A percentile compares a stretch with the other conserved stretches of the same genome.
These are phyloP conservation scores for Saturnispora mendoncae DNA, from an alignment of 805 yeast species.

Conservation along the genomic window DNA sequence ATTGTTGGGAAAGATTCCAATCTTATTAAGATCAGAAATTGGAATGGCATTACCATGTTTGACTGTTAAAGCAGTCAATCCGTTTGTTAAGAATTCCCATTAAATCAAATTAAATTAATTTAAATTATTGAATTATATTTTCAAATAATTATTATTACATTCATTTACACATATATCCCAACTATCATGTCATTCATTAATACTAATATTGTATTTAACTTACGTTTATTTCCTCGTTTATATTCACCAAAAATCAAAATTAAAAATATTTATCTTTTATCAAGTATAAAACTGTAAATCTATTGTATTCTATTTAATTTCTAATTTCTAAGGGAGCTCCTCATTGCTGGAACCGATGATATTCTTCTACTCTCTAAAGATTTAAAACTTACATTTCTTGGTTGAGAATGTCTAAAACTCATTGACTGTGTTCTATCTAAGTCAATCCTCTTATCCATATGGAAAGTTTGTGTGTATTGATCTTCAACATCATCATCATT, in stretches of 20 bases:
- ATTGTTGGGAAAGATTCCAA: constrained; percentile 72
- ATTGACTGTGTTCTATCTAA: constrained; percentile 24
- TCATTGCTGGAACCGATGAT: constrained; percentile 10
- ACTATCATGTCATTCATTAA: constrained; percentile 8
- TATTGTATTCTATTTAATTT: not conserved
- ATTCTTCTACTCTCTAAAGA: constrained; percentile 3
- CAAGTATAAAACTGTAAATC: not conserved
- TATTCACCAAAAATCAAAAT: no score
- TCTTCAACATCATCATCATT: constrained; percentile 38
- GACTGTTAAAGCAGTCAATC: constrained; percentile 85
- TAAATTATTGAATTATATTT: not conserved
- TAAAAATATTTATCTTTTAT: not conserved
- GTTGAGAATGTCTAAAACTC: constrained; percentile 23
- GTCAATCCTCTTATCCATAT: constrained; percentile 23
- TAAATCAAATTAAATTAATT: not conserved
- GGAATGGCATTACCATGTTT: constrained; percentile 95
- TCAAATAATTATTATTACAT: not conserved
- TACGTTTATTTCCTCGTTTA: not conserved
- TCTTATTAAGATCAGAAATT: constrained; percentile 78
- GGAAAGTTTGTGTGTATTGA: constrained; percentile 24
- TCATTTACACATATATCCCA: constrained; percentile 5
- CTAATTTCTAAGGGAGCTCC: constrained; percentile 11
- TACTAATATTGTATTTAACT: not conserved
- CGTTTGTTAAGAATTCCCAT: constrained; percentile 37
- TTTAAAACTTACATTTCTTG: constrained; percentile 14